Evolutionary conservation across 257 asterid species (phyloP), one percentile per base, ranked within the genome.

Genomic region (Plectranthus barbatus): DNA sequence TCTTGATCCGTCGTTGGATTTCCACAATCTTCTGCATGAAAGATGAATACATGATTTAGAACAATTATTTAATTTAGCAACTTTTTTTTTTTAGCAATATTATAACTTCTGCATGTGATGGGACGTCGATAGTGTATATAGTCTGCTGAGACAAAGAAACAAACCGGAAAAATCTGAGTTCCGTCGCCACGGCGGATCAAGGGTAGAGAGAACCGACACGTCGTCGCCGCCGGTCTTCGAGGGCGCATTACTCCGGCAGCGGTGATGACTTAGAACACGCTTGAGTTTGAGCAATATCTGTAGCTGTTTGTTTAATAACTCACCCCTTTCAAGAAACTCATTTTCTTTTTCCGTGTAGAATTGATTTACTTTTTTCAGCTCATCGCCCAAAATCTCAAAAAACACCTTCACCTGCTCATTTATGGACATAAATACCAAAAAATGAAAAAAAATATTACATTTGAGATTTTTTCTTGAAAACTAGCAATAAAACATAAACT

Each of bases 251-350:
- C 75, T 85, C 62, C 83, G 77, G 74, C 84, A 81, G 71, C 86
- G 81, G 0, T 89, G 82, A 6, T 81, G 86, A 2, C 18, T 20
- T 9, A 86, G 64, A 29, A 89, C 71, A 17, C 71, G 82, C 79
- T 90, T 93, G 53, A 84, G 87, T 68, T 90, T 94, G 45, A 82
- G 42, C 71, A 93, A 55, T 55, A 85, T 87, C 13, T 78, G 86
- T 12, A 93, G 92, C 62, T 93, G 99, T 62, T 79, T 90, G 18
- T 79, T 87, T 10, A 93, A 56, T 41, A 68, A 55, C 3, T 87
- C 90, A 1, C 94, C 99, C 69, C 96, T 87, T 50, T 90, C 92
- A 4, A 90, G 74, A 64, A 90, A 90, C 56, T 93, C 99, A 1
- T 52, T 56, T 48, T 93, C 99, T 75, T 83, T 93, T 4, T 70